A percentile compares a stretch with the other conserved stretches of the same genome.
These are phyloP conservation scores for Omphalotus guepiniiformis DNA, from an alignment of 768 basidiomycete species.

Conservation along the genomic window DNA sequence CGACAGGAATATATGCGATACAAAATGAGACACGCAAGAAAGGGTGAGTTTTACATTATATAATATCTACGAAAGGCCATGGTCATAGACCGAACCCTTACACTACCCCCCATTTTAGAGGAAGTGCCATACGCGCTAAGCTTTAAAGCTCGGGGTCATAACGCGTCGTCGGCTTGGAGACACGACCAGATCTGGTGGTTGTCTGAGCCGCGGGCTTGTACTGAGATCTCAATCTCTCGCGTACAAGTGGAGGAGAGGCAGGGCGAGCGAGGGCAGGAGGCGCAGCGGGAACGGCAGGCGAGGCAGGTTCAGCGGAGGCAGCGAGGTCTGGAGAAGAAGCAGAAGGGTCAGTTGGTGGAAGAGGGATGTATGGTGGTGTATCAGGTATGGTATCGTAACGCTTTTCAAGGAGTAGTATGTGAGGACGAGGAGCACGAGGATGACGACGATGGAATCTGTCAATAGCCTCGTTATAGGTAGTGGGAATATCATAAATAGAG, in stretches of 20 bases:
- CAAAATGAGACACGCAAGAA: too few species aligned
- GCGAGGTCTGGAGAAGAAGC: background rate
- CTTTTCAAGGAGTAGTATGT: slow-evolving; percentile 6
- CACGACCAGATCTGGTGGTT: slow-evolving; percentile 11
- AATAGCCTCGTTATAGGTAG: background rate
- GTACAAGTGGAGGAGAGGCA: background rate
- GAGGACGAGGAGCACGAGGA: background rate
- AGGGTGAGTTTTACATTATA: too few species aligned
- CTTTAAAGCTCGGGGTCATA: too few species aligned
- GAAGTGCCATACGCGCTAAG: too few species aligned
- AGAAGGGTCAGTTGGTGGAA: background rate
- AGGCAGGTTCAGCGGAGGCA: too few species aligned
- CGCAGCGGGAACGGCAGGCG: background rate
- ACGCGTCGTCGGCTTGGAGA: slow-evolving; percentile 7
- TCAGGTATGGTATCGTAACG: background rate
- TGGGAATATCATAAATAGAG: slow-evolving; percentile 8
- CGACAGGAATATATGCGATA: too few species aligned
- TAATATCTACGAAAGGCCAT: too few species aligned
- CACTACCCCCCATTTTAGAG: background rate
- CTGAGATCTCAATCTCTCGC: background rate
- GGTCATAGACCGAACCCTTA: background rate
- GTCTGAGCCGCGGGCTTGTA: slow-evolving; percentile 12
- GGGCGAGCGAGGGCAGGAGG: background rate
- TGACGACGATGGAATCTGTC: slow-evolving; percentile 1
- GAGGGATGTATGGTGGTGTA: background rate